Evolutionary conservation across 2,329 filamentous ascomycete genomes (phyloP), one percentile per base, ranked within the genome.

Genomic region (Calonectria ilicicola): DNA sequence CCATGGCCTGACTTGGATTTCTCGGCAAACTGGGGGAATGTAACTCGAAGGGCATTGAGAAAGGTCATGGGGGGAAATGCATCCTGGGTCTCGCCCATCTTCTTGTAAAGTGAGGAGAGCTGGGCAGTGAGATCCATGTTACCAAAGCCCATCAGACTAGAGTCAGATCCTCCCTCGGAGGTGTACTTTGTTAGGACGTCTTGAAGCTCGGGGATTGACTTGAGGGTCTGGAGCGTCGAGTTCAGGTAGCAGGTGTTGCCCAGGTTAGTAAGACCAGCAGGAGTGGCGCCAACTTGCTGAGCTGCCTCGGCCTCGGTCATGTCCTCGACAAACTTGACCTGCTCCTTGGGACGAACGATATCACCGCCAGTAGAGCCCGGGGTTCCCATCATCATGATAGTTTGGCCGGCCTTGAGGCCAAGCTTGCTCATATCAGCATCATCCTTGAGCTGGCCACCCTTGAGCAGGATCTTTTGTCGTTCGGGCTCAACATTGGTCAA

Each of bases 191-290:
- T 82, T 56, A 99, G 89, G 78, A 95, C 91, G 42, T 94, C 89
- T 81, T 98, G 95, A 42, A 99, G 91, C 86, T 99, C 97, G 10
- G 97, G 97, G 72, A 99, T 95, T 66, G 93, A 90, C 74, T 94
- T 92, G 76, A 99, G 87, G 5, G 95, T 93, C 84, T 99, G 97
- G n/a, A 99, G 89, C 0, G 96, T 98, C 63, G 97, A 97, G 88
- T 99, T 99, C 81, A 98, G 92, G 83, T 99, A 99, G 87, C 97
- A 99, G 5, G 97, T 99, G 85, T 99, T 99, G 78, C 97, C 97
- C 73, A 98, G 87, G 81, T 99, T 99, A 82, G 94, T 90, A 74
- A 99, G 87, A 58, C 97, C 97, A 69, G 96, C 94, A 2, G 97
- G 97, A 56, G 90, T 96, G 60, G 96, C 96, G 71, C 95, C 95